phyloP scores from a whole-genome alignment of 2,329 filamentous ascomycete genomes.

The Pseudonectria foliicola region DNA sequence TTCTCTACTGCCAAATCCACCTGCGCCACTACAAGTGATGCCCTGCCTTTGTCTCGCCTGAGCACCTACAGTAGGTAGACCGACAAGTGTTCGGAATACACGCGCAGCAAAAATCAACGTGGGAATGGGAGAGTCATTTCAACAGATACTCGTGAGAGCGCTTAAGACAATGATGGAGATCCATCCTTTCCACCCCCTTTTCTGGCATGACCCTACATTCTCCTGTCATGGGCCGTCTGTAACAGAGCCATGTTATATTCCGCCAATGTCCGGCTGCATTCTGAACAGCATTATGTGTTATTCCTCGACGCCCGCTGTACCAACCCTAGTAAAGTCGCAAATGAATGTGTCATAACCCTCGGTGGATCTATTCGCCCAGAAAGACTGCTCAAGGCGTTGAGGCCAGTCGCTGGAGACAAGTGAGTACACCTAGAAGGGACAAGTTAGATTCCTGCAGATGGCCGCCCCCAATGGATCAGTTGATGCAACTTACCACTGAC shows the following conservation, averaged over 20 bases:
- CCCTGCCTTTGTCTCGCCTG: too few relatives aligned
- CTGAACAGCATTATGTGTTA: slow-evolving; percentile 4
- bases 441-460: slow-evolving; percentile 3
- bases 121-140: slow-evolving; percentile 10
- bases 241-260: slow-evolving; percentile 2
- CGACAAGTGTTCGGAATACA: too few relatives aligned
- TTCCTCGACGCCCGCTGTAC: slow-evolving; percentile 17
- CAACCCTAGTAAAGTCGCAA: slow-evolving; percentile 12
- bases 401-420: slow-evolving; percentile 36
- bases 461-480: too few relatives aligned
- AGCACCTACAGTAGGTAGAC: too few relatives aligned
- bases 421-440: slow-evolving; percentile 31
- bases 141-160: slow-evolving; percentile 10
- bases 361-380: too few relatives aligned
- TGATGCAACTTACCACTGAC: slow-evolving; percentile 70
- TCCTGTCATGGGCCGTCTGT: slow-evolving; percentile 1
- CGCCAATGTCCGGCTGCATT: background rate
- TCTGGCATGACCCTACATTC: background rate
- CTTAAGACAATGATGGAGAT: slow-evolving; percentile 6
- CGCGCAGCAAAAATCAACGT: background rate
- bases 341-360: too few relatives aligned
- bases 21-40: too few relatives aligned
- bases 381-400: slow-evolving; percentile 17
- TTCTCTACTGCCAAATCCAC: background rate
- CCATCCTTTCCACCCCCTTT: background rate